A percentile compares a stretch with the other conserved stretches of the same genome.
phyloP scores from a whole-genome alignment of 2,329 filamentous ascomycete genomes.

The Colletotrichum orchidophilum region DNA sequence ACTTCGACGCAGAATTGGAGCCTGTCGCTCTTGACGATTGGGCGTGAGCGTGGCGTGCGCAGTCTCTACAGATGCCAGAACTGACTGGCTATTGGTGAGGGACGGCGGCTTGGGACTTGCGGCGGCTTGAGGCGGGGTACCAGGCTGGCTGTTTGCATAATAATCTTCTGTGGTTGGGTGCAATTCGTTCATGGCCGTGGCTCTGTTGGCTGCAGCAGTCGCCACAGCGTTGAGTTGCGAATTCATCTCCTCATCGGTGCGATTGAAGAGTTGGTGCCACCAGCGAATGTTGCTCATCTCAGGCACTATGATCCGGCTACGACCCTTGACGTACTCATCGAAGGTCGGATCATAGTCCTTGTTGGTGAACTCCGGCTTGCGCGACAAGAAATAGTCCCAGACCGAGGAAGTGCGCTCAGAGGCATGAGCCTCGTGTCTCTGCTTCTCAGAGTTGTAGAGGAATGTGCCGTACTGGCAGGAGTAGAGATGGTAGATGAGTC shows the following conservation, averaged over 20 bases:
- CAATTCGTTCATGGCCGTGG: slow-evolving; percentile 40
- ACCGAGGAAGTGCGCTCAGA: slow-evolving; percentile 82
- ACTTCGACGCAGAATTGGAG: slow-evolving; percentile 51
- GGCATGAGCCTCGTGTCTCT: slow-evolving; percentile 76
- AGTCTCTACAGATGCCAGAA: slow-evolving; percentile 68
- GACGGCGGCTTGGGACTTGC: slow-evolving; percentile 51
- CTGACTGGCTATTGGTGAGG: slow-evolving; percentile 56
- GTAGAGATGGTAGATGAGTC: slow-evolving; percentile 92
- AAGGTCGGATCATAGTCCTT: slow-evolving; percentile 77
- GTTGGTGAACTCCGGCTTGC: slow-evolving; percentile 84
- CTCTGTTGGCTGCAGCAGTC: slow-evolving; percentile 54
- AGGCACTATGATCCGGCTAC: slow-evolving; percentile 87
- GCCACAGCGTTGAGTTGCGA: slow-evolving; percentile 65
- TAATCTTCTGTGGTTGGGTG: slow-evolving; percentile 35
- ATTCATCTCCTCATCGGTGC: slow-evolving; percentile 94
- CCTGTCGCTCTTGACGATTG: slow-evolving; percentile 38
- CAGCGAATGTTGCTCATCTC: slow-evolving; percentile 81
- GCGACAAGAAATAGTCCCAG: slow-evolving; percentile 93
- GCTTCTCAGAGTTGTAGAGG: slow-evolving; percentile 92
- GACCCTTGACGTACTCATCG: slow-evolving; percentile 81
- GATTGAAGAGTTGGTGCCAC: slow-evolving; percentile 91
- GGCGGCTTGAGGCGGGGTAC: slow-evolving; percentile 35
- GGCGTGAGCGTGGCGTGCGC: slow-evolving; percentile 62
- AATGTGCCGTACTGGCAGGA: slow-evolving; percentile 98
- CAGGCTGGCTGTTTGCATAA: slow-evolving; percentile 39